Percentiles rank a stretch among this genome's conserved stretches.
Conservation (phyloP, 2,329 filamentous ascomycete genomes). For the Aspergillus niger region DNA sequence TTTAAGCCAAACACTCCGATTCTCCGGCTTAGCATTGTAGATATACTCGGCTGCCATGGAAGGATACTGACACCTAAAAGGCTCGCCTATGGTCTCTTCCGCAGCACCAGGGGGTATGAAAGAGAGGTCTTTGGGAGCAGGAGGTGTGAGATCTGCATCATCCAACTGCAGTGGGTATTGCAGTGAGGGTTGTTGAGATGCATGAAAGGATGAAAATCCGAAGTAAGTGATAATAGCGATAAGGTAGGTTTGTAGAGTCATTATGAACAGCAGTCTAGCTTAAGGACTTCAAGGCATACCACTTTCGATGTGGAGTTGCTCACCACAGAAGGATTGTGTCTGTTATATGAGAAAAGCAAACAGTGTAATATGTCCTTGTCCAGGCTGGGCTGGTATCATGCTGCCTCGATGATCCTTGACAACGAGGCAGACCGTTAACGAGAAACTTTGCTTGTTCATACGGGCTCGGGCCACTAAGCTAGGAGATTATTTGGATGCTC, state of each 20-base stretch:
- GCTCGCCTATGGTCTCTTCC: neutral
- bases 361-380: neutral
- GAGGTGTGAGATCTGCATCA: neutral
- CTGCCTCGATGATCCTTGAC: neutral
- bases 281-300: neutral
- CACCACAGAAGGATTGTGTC: neutral
- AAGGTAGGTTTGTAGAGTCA: slow-evolving; percentile 9
- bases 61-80: slow-evolving; percentile 3
- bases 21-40: neutral
- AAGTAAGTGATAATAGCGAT: slow-evolving; percentile 3
- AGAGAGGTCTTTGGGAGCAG: neutral
- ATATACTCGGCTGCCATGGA: slow-evolving; percentile 1
- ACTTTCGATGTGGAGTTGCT: too few species aligned
- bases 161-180: neutral
- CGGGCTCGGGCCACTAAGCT: neutral
- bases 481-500: neutral
- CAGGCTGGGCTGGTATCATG: neutral
- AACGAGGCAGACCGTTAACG: neutral
- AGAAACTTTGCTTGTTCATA: neutral
- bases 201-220: neutral
- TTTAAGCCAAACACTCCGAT: slow-evolving; percentile 5
- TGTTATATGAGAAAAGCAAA: neutral
- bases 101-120: neutral
- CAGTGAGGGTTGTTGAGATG: neutral
- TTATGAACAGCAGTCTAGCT: neutral